Base-by-base conservation (phyloP, 768 basidiomycete species). In the Polyporus arcularius region DNA sequence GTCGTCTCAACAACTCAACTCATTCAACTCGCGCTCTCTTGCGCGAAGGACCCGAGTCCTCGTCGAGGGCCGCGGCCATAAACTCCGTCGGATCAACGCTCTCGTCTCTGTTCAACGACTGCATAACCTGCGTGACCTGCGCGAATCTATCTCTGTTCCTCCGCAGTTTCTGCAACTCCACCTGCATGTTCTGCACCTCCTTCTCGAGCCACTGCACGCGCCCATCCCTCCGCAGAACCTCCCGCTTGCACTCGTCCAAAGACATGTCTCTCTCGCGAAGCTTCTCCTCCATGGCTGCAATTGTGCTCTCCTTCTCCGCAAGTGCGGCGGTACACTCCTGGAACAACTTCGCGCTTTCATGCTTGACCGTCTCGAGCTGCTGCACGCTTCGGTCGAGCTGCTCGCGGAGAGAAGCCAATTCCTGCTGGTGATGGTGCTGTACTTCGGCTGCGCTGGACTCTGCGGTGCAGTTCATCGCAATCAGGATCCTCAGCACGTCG, bases 271-370 rank as follows among this genome's bases (percentile, higher is more conserved):
- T 38, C 26, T 16, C 48, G 7, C 56, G 38, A 5, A 57, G 38
- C 48, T 49, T 50, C 15, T 31, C 56, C 7, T 57, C 56, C 56
- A 49, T 57, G 26, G 6, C 16, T 39, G 49, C 39, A 26, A 57
- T 26, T 32, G 48, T 39, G 30, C 18, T 21, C 5, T 57, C 56
- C 30, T 48, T 47, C 26, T 38, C 56, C 11, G 7, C 7, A 35
- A 35, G 35, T 35, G 35, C 35, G 11, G 11, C 35, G 35, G 11
- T 11, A 11, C 35, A 7, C 35, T 35, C 35, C 26, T 5, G 47
- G 21, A 50, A 21, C 38, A 48, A 18, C 39, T 31, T 48, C n/a
- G 49, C 57, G 28, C 50, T 58, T 39, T 35, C 28, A 15, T 9
- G 15, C 16, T 50, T 21, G 2, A 26, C 57, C 10, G 49, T 30